Evolutionary conservation across 2,329 filamentous ascomycete species (phyloP), one percentile per base, ranked within the genome.

Genomic region (Penicillium griseofulvum): DNA sequence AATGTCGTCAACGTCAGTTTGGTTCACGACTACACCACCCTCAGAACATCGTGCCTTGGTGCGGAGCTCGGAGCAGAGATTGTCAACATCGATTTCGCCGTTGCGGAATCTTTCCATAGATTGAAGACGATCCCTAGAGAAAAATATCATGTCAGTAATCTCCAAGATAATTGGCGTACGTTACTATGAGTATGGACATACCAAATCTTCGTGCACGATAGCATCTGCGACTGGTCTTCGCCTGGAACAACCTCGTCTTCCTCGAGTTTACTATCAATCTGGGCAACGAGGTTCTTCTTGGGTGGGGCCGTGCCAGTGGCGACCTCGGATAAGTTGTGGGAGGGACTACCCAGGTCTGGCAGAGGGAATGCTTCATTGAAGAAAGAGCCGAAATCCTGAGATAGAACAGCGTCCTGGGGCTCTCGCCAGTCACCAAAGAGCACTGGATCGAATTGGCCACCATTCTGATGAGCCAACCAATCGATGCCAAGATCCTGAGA

Each of bases 31-130:
- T 12, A 95, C 90, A 16, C 94, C 93, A 17, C 83, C 88, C 64
- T 96, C 78, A 0, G 91, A 96, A 74, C 94, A 99, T 70, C 93
- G 94, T 55, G 94, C 94, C 78, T 99, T 99, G 72, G 92, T 90
- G 61, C 93, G 90, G 14, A 99, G 84, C 71, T 99, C 92, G 5
- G 88, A 89, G 77, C 94, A 99, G 24, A 99, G 83, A 33, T 88
- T 87, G 69, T 99, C 94, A 46, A 99, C 88, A 64, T 99, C 94
- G 62, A 97, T 91, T 65, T 95, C 92, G 65, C 92, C 92, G 55
- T 85, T 89, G 69, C 92, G 89, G 65, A 96, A 94, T 71, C 89
- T 91, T 57, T 91, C 87, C 73, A 91, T 95, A 34, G 83, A 85
- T 77, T 95, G 90, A 22, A 97, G 76, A 76, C 90, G 91, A 74